Base-by-base conservation (phyloP, 192 early-diverging fungal genomes). In the Pilaira anomala region DNA sequence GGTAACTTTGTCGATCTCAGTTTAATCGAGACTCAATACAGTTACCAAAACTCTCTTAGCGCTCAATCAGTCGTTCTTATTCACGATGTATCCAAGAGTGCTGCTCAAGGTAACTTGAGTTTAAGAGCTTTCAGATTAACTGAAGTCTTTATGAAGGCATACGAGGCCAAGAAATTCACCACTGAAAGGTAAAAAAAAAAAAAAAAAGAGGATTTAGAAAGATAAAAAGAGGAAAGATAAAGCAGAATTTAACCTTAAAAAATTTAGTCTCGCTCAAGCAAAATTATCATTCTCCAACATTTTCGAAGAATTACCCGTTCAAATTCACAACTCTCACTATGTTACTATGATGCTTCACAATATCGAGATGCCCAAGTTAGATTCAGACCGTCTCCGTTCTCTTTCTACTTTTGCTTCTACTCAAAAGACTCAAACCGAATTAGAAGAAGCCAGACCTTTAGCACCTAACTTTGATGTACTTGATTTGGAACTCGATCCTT, bases 101-200 rank as follows among this genome's bases (percentile, higher is more conserved):
- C 85, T 60, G 86, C 88, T 57, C 85, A 83, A 60, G 93, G 96
- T 50, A 93, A 93, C 76, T 78, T 97, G 41, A 84, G 82, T 60
- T 75, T 99, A 44, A 82, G 88, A 40, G 95, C 94, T 16, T 88
- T 95, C 73, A 87, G 97, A 28, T 84, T 99, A 54, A 89, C 90
- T 30, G 81, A 91, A 44, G 67, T 73, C 2, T 98, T 97, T 67
- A 85, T 96, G 87, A 84, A 88, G 53, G 73, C 95, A 48, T 91
- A 91, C 76, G 78, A 87, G 67, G 76, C 85, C 54, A 82, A 83
- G 66, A 89, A 89, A 74, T 98, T 98, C 76, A 91, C 91, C 9
- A 88, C 91, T 51, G 87, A 91, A 76, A 85, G 79, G 74, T 76
- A 71, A 39, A 25, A 14, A 36, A 49, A 53, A 44, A 33, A 36